Percentiles rank a stretch among this genome's conserved stretches.
These are phyloP conservation scores for Carex parvula DNA, from an alignment of 176 grass and related monocot genomes.

Conservation along the genomic window DNA sequence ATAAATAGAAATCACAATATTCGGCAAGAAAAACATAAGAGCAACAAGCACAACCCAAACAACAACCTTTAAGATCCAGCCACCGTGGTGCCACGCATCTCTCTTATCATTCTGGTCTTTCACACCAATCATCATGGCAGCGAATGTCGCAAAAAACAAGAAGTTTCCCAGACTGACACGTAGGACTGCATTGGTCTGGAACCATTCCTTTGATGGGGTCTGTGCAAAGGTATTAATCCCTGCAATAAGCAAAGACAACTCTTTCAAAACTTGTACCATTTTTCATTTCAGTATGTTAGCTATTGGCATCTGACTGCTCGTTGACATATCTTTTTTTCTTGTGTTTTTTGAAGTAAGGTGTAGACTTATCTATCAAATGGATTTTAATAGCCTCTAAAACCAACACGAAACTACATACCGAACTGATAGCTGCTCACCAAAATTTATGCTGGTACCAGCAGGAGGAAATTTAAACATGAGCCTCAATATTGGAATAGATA, in stretches of 20 bases:
- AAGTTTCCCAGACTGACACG: slow-evolving; percentile 92
- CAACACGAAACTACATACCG: not conserved
- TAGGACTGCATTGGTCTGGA: slow-evolving; percentile 86
- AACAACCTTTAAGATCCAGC: slow-evolving; percentile 79
- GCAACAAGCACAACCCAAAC: slow-evolving; percentile 73
- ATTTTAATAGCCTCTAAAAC: not conserved
- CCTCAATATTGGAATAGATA: not conserved
- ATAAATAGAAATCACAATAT: slow-evolving; percentile 73
- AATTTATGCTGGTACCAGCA: not conserved
- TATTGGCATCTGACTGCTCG: not conserved
- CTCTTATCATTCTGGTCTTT: slow-evolving; percentile 90
- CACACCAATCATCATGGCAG: slow-evolving; percentile 81
- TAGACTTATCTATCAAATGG: not conserved
- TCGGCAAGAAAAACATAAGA: slow-evolving; percentile 92
- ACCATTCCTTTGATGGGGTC: slow-evolving; percentile 72
- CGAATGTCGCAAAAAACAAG: slow-evolving; percentile 81
- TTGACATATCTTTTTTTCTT: not conserved
- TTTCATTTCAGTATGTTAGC: not conserved
- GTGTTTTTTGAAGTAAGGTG: not conserved
- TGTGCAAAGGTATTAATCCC: slow-evolving; percentile 50
- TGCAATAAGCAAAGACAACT: slow-evolving; percentile 22
- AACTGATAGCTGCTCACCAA: not conserved
- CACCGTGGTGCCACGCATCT: slow-evolving; percentile 91
- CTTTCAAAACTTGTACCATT: not conserved
- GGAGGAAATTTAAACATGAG: not conserved